Conservation (phyloP, 2,329 filamentous ascomycete genomes). For the Metarhizium sp. region DNA sequence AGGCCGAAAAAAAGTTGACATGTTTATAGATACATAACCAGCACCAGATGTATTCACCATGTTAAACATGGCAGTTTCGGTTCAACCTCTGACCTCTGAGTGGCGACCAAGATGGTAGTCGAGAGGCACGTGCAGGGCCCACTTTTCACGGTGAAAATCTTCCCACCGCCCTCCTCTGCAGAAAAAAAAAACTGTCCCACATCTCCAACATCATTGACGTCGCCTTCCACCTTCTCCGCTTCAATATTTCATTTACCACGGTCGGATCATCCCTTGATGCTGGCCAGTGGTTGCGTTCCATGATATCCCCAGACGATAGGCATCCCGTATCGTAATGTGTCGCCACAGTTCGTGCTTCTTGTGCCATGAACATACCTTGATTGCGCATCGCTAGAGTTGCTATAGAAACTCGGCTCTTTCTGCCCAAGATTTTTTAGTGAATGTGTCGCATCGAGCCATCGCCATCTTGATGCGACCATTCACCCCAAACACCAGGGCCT, state of each 20-base stretch:
- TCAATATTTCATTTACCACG: background rate
- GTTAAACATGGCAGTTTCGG: no score
- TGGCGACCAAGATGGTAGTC: conserved; percentile 2
- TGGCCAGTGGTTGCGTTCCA: background rate
- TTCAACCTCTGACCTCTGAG: no score
- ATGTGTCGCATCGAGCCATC: background rate
- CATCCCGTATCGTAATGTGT: background rate
- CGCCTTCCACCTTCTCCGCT: background rate
- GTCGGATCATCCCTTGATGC: background rate
- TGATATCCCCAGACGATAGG: background rate
- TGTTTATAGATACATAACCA: no score
- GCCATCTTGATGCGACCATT: conserved; percentile 20
- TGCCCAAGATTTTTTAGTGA: background rate
- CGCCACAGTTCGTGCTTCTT: background rate
- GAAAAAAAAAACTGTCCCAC: conserved; percentile 12
- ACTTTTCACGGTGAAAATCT: conserved; percentile 16
- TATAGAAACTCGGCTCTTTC: background rate
- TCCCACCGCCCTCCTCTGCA: conserved; percentile 5
- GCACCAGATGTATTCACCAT: no score
- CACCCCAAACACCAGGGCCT: conserved; percentile 23
- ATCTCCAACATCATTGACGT: conserved; percentile 8
- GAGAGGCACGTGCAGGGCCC: conserved; percentile 20
- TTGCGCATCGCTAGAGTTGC: conserved; percentile 1
- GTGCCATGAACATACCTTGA: background rate
- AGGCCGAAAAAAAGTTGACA: no score